A percentile compares a stretch with the other conserved stretches of the same genome.
Evolutionary conservation across 805 yeast genomes (phyloP).

Genomic region (Metschnikowia santaceciliae): DNA sequence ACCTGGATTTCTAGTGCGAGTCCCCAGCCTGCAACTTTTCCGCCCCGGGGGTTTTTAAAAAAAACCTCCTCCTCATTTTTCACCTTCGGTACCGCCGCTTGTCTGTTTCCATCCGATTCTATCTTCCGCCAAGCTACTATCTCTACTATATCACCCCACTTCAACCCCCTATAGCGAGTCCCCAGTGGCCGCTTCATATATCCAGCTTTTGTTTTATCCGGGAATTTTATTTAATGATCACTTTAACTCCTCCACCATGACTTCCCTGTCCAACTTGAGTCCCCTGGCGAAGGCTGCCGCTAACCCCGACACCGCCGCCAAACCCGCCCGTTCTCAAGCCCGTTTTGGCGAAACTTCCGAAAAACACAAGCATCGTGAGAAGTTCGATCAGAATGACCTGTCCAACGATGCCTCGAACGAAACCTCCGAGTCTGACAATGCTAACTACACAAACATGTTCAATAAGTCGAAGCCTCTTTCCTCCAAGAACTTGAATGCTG

Average conservation of each 20-base stretch:
- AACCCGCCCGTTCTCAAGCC: not conserved
- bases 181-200: not conserved
- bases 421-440: constrained; percentile 17
- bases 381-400: constrained; percentile 15
- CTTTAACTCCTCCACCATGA: not conserved
- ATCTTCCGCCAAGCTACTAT: not conserved
- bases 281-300: not conserved
- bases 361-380: constrained; percentile 8
- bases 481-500: constrained; percentile 1
- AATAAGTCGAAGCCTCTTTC: constrained; percentile 7
- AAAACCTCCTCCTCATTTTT: not conserved
- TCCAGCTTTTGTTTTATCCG: constrained; percentile 1
- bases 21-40: not conserved
- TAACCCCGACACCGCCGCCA: not conserved
- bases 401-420: constrained; percentile 19
- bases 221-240: constrained; percentile 1
- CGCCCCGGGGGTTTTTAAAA: not conserved
- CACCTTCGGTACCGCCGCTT: not conserved
- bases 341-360: not conserved
- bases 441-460: not conserved
- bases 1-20: not conserved
- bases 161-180: not conserved
- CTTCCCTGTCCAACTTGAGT: not conserved
- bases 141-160: not conserved
- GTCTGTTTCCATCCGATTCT: not conserved